Percentiles rank a stretch among this genome's conserved stretches.
Conservation (phyloP, 2,329 filamentous ascomycete genomes). For the Fusarium decemcellulare region DNA sequence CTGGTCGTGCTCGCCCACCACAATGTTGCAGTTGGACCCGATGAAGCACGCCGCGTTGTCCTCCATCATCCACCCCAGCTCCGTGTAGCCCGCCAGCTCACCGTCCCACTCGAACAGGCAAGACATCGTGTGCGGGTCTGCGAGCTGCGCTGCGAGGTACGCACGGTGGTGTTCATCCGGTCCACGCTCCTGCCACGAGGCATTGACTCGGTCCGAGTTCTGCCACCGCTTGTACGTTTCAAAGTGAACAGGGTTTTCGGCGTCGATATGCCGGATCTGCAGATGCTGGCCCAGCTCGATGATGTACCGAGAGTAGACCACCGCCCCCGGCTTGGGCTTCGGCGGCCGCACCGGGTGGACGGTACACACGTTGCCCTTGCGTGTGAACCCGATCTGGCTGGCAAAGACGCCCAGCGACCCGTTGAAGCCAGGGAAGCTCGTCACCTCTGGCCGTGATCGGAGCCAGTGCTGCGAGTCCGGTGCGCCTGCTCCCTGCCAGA, state of each 20-base stretch:
- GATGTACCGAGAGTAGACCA: conserved; percentile 47
- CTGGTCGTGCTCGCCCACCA: conserved; percentile 47
- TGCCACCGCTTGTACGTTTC: conserved; percentile 45
- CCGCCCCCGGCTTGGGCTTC: conserved; percentile 41
- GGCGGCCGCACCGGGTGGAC: conserved; percentile 46
- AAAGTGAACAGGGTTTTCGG: conserved; percentile 43
- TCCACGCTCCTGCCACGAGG: conserved; percentile 46
- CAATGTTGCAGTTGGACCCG: conserved; percentile 45
- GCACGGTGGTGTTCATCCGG: conserved; percentile 46
- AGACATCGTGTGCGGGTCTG: conserved; percentile 46
- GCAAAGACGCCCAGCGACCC: conserved; percentile 41
- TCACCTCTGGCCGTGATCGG: conserved; percentile 41
- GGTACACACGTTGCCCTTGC: conserved; percentile 47
- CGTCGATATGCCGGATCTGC: conserved; percentile 45
- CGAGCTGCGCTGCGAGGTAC: conserved; percentile 43
- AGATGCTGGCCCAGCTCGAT: conserved; percentile 44
- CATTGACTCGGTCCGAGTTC: conserved; percentile 48
- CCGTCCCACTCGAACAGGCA: conserved; percentile 49
- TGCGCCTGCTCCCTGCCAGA: conserved; percentile 46
- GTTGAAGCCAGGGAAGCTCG: conserved; percentile 44
- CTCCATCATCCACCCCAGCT: conserved; percentile 47
- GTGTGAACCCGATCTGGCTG: conserved; percentile 45
- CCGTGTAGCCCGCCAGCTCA: conserved; percentile 45
- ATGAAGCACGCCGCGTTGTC: conserved; percentile 49
- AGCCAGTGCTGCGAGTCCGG: conserved; percentile 46